Conservation (phyloP, 768 basidiomycete genomes). For the Russula foetens region DNA sequence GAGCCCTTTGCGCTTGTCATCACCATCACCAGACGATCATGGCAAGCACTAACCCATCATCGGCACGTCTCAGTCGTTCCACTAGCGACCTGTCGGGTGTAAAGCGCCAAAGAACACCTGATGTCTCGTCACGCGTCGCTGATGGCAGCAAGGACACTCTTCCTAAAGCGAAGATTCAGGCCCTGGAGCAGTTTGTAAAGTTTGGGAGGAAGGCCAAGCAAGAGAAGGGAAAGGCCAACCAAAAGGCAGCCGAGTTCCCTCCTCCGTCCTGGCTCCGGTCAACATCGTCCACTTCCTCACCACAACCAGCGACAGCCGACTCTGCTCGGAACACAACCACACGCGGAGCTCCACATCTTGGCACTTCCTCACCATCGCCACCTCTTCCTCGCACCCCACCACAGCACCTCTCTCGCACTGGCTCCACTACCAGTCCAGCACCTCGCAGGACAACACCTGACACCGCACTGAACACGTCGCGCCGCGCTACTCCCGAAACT, state of each 20-base stretch:
- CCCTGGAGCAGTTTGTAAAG: slow-evolving; percentile 15
- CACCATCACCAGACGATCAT: not conserved
- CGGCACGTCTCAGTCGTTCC: slow-evolving; percentile 6
- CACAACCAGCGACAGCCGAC: not conserved
- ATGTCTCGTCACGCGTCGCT: not conserved
- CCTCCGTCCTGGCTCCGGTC: slow-evolving; percentile 17
- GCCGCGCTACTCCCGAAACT: not conserved
- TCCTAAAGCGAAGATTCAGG: slow-evolving; percentile 13
- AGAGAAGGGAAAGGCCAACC: not conserved
- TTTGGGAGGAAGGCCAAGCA: slow-evolving; percentile 17
- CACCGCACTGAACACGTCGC: not conserved
- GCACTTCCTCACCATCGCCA: not conserved
- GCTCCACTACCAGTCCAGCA: not conserved
- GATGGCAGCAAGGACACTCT: not conserved
- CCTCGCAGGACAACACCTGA: not conserved
- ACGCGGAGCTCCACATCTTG: not conserved
- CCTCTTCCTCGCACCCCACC: not conserved
- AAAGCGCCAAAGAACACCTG: not conserved
- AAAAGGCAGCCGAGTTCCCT: slow-evolving; percentile 10
- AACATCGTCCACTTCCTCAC: not conserved
- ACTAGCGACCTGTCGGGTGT: not conserved
- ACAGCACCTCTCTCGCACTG: not conserved
- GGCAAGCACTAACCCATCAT: not conserved
- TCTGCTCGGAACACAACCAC: not conserved
- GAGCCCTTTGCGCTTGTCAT: not conserved